A percentile compares a stretch with the other conserved stretches of the same genome.
Conservation (phyloP, 2,329 filamentous ascomycete species). For the Ophiostoma novo-ulmi region DNA sequence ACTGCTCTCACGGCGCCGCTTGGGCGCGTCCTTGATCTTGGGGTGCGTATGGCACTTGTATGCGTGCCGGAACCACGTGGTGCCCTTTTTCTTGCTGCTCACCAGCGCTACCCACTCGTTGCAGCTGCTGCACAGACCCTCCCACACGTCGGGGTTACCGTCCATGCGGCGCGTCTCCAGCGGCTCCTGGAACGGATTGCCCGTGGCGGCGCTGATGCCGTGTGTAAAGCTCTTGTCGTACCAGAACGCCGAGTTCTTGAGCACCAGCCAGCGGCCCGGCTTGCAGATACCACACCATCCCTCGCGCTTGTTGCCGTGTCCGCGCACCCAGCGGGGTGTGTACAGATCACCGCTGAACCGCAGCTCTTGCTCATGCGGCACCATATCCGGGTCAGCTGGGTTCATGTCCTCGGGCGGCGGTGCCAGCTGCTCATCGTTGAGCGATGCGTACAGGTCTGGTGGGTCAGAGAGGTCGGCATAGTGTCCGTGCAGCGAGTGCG, state of each 20-base stretch:
- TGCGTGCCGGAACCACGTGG: constrained; percentile 83
- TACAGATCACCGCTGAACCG: constrained; percentile 78
- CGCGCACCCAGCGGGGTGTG: constrained; percentile 77
- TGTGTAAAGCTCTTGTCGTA: constrained; percentile 90
- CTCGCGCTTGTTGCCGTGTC: constrained; percentile 80
- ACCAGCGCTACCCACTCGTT: constrained; percentile 76
- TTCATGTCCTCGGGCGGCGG: constrained; percentile 79
- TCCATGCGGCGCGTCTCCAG: constrained; percentile 70
- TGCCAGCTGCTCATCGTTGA: constrained; percentile 66
- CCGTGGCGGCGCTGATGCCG: constrained; percentile 77
- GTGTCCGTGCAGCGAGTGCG: constrained; percentile 61
- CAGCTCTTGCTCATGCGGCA: constrained; percentile 72
- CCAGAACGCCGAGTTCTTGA: constrained; percentile 91
- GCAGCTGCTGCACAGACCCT: constrained; percentile 72
- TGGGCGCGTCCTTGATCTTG: constrained; percentile 66
- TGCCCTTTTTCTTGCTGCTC: constrained; percentile 87
- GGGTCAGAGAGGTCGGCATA: constrained; percentile 70
- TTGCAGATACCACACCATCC: constrained; percentile 90
- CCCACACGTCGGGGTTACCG: constrained; percentile 75
- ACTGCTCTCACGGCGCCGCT: constrained; percentile 59
- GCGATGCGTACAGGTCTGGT: constrained; percentile 69
- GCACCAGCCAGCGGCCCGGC: constrained; percentile 75
- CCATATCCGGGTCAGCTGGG: constrained; percentile 66
- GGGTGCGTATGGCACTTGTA: constrained; percentile 77
- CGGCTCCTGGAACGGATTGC: constrained; percentile 71